phyloP scores from a whole-genome alignment of 345 rosid genomes.

The Bretschneidera sinensis region DNA sequence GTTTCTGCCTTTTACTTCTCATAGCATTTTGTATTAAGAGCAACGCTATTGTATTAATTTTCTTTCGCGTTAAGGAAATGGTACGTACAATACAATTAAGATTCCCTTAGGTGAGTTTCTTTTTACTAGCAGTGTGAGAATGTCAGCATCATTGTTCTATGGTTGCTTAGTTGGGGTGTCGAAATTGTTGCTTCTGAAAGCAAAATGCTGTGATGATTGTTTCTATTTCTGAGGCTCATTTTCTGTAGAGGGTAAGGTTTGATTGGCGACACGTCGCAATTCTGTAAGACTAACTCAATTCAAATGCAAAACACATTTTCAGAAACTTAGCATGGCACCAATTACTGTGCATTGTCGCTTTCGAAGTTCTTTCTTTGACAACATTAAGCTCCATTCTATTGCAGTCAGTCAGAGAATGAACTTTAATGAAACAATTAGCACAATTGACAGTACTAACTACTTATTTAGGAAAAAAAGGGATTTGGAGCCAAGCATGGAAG shows the following conservation, averaged over 20 bases:
- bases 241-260: constrained; percentile 8
- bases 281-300: constrained; percentile 11
- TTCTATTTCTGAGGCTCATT: constrained; percentile 6
- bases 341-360: background rate
- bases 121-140: background rate
- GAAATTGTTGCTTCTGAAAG: constrained; percentile 22
- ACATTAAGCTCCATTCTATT: background rate
- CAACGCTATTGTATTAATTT: constrained; percentile 8
- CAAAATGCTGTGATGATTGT: constrained; percentile 7
- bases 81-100: background rate
- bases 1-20: constrained; percentile 21
- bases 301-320: background rate
- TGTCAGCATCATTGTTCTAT: background rate
- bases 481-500: too few species aligned
- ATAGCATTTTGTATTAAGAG: constrained; percentile 12
- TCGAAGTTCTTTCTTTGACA: constrained; percentile 3
- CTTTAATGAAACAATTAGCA: background rate
- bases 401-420: constrained; percentile 2
- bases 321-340: constrained; percentile 4
- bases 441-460: background rate
- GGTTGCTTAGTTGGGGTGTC: constrained; percentile 8
- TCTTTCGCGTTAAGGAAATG: constrained; percentile 1
- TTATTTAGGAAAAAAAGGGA: background rate
- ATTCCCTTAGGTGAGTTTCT: background rate
- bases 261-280: constrained; percentile 10